A percentile compares a stretch with the other conserved stretches of the same genome.
Evolutionary conservation across 2,329 filamentous ascomycete genomes (phyloP).

Genomic region (Fusarium fujikuroi): DNA sequence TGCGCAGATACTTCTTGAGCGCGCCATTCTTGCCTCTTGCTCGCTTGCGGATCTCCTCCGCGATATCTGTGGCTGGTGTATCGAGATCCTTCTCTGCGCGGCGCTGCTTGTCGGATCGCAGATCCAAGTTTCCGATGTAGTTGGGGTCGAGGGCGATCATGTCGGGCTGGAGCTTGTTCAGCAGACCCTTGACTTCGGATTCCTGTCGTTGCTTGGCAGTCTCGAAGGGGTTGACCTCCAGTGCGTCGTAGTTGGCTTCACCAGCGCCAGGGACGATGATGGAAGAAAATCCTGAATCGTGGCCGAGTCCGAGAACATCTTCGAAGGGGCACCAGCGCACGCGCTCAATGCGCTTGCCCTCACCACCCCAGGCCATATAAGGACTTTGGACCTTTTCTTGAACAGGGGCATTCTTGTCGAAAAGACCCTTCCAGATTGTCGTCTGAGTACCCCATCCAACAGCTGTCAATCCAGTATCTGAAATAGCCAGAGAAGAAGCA

Average conservation of each 20-base stretch:
- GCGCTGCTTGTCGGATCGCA: slow-evolving; percentile 80
- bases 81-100: slow-evolving; percentile 84
- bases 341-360: slow-evolving; percentile 82
- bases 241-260: slow-evolving; percentile 93
- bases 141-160: slow-evolving; percentile 97
- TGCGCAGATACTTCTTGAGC: slow-evolving; percentile 86
- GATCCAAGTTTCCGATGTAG: slow-evolving; percentile 88
- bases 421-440: slow-evolving; percentile 91
- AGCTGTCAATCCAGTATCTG: slow-evolving; percentile 86
- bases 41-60: slow-evolving; percentile 76
- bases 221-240: slow-evolving; percentile 96
- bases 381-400: slow-evolving; percentile 85
- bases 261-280: slow-evolving; percentile 94
- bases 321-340: slow-evolving; percentile 95
- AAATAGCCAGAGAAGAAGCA: slow-evolving; percentile 85
- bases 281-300: slow-evolving; percentile 87
- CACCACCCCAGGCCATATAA: slow-evolving; percentile 93
- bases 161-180: slow-evolving; percentile 95
- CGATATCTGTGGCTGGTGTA: slow-evolving; percentile 64
- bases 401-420: slow-evolving; percentile 76
- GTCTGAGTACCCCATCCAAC: slow-evolving; percentile 92
- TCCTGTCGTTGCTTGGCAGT: slow-evolving; percentile 93
- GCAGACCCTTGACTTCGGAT: slow-evolving; percentile 84
- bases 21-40: slow-evolving; percentile 91
- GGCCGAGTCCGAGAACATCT: slow-evolving; percentile 87